Evolutionary conservation across 75 land plant species (phyloP).

Genomic region (Pinus taeda): DNA sequence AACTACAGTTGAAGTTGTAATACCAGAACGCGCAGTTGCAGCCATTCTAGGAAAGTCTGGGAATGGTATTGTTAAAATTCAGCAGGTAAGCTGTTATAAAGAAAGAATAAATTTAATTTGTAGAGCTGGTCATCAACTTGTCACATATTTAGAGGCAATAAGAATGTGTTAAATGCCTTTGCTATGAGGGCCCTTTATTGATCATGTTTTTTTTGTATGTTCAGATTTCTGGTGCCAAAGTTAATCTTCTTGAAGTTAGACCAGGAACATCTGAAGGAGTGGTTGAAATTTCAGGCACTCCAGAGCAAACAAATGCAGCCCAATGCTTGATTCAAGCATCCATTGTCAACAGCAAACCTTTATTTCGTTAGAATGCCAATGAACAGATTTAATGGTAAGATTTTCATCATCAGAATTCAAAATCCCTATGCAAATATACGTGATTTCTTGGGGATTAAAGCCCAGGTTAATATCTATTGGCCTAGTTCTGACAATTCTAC

Average conservation of each 20-base stretch:
- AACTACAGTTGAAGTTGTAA: slow-evolving; percentile 71
- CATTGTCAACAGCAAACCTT: slow-evolving; percentile 57
- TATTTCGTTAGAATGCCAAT: background rate
- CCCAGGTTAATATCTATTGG: too few species aligned
- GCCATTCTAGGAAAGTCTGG: slow-evolving; percentile 52
- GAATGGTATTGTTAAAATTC: slow-evolving; percentile 59
- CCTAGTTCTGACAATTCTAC: too few species aligned
- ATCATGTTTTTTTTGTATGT: background rate
- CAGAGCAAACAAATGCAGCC: slow-evolving; percentile 79
- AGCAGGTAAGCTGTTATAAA: slow-evolving; percentile 40
- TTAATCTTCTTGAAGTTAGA: slow-evolving; percentile 51
- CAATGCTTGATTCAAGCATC: slow-evolving; percentile 77
- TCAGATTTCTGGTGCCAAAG: slow-evolving; percentile 86
- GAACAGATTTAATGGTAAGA: too few species aligned
- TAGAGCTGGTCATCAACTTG: background rate
- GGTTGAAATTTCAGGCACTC: slow-evolving; percentile 81
- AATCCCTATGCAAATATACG: too few species aligned
- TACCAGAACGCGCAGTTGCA: slow-evolving; percentile 55
- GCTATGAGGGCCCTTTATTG: background rate
- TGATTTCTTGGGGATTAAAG: too few species aligned
- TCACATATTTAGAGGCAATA: background rate
- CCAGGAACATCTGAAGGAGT: slow-evolving; percentile 48
- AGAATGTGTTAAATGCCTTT: background rate
- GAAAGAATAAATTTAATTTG: background rate
- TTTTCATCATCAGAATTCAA: too few species aligned